Evolutionary conservation across 2,329 filamentous ascomycete species (phyloP).

Genomic region (Paecilomyces variotii): DNA sequence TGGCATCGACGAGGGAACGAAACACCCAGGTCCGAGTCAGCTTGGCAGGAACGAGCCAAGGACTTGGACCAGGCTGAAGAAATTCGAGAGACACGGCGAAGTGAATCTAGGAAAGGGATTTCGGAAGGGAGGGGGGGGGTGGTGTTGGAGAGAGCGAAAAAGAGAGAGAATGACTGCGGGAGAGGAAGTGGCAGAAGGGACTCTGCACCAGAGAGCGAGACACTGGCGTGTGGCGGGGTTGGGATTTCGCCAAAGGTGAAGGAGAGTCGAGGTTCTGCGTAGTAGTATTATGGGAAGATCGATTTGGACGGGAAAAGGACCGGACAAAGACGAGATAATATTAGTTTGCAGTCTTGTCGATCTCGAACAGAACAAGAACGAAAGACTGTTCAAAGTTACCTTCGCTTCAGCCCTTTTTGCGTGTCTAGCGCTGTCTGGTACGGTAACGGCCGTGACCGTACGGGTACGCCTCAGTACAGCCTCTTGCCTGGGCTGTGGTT

Average conservation of each 20-base stretch:
- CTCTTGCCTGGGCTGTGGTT: not conserved
- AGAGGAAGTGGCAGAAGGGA: conserved; percentile 9
- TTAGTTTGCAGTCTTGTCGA: not conserved
- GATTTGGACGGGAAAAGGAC: not conserved
- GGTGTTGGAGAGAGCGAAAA: not conserved
- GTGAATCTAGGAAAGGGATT: conserved; percentile 1
- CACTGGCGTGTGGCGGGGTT: not conserved
- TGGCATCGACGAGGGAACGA: conserved; percentile 41
- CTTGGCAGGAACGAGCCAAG: conserved; percentile 43
- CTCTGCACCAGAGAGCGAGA: not conserved
- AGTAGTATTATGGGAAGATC: not conserved
- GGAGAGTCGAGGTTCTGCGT: not conserved
- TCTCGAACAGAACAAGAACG: not conserved
- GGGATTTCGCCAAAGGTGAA: not conserved
- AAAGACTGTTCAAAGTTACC: not conserved
- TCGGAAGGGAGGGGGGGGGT: not conserved
- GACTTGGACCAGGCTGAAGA: conserved; percentile 35
- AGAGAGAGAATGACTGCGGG: conserved; percentile 3
- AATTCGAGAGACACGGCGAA: conserved; percentile 11
- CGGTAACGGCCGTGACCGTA: not conserved
- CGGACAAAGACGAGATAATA: not conserved
- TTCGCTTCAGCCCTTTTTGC: not conserved
- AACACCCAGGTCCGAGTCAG: conserved; percentile 37
- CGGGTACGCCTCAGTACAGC: not conserved
- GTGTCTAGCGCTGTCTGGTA: not conserved